phyloP scores from a whole-genome alignment of 192 early-diverging fungal genomes.

The Coemansia asiatica region DNA sequence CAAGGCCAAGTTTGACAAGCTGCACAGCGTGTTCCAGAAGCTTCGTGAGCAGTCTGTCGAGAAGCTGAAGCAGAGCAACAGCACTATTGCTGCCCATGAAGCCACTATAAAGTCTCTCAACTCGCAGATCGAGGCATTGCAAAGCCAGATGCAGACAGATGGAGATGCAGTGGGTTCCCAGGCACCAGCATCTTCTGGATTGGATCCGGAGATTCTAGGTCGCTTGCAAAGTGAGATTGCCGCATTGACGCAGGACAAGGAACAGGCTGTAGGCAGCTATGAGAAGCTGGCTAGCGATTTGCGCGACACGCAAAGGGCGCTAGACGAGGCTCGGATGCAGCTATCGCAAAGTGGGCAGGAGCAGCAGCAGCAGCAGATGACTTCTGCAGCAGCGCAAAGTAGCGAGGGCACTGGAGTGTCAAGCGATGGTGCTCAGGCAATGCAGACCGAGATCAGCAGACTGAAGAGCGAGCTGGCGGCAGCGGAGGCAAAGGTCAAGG shows the following conservation, averaged over 20 bases:
- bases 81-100: conserved; percentile 23
- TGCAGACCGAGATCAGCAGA: conserved; percentile 30
- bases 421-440: conserved; percentile 9
- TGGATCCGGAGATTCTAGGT: conserved; percentile 21
- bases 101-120: conserved; percentile 33
- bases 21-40: conserved; percentile 35
- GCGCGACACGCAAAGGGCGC: conserved; percentile 9
- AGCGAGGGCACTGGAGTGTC: conserved; percentile 18
- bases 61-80: conserved; percentile 29
- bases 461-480: conserved; percentile 58
- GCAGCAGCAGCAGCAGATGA: conserved; percentile 15
- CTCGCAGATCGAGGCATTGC: conserved; percentile 21
- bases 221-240: conserved; percentile 27
- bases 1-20: conserved; percentile 35
- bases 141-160: conserved; percentile 7
- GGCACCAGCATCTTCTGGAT: conserved; percentile 8
- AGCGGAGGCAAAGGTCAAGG: conserved; percentile 37
- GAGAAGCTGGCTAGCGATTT: conserved; percentile 28
- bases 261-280: conserved; percentile 39
- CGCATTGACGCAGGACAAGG: conserved; percentile 40
- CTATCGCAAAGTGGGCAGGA: conserved; percentile 4
- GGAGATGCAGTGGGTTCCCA: conserved; percentile 5
- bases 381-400: neutral
- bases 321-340: conserved; percentile 21
- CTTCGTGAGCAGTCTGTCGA: conserved; percentile 43